Evolutionary conservation across 2,329 filamentous ascomycete species (phyloP).

Genomic region (Cladophialophora immunda): DNA sequence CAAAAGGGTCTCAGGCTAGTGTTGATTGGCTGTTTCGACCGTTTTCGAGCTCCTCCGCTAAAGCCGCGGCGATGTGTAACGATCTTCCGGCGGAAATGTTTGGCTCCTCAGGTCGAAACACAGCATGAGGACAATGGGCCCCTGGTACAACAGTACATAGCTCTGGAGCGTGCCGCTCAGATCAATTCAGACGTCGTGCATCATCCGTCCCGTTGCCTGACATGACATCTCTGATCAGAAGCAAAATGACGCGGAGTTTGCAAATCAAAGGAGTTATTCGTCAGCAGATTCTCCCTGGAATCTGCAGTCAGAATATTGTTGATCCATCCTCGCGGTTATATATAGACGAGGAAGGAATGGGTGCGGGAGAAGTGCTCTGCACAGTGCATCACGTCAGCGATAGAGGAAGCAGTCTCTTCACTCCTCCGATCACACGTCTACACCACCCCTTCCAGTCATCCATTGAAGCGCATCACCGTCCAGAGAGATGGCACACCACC

Average conservation of each 20-base stretch:
- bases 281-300: background rate
- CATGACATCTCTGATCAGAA: conserved; percentile 2
- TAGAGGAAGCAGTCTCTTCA: background rate
- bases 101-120: background rate
- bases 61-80: background rate
- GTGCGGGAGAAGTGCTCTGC: background rate
- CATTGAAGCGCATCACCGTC: background rate
- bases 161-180: background rate
- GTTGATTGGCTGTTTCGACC: background rate
- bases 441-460: background rate
- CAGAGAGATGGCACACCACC: background rate
- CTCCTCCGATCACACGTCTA: background rate
- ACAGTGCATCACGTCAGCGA: background rate
- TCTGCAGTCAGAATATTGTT: background rate
- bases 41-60: background rate
- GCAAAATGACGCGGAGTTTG: background rate
- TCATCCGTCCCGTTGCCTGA: background rate
- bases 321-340: background rate
- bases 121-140: background rate
- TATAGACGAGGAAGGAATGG: background rate
- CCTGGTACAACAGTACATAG: background rate
- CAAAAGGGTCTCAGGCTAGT: background rate
- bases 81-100: background rate
- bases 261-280: background rate
- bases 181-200: background rate